These are phyloP conservation scores for Nitzschia putrida DNA, from an alignment of 108 stramenopile genomes.

Conservation along the genomic window DNA sequence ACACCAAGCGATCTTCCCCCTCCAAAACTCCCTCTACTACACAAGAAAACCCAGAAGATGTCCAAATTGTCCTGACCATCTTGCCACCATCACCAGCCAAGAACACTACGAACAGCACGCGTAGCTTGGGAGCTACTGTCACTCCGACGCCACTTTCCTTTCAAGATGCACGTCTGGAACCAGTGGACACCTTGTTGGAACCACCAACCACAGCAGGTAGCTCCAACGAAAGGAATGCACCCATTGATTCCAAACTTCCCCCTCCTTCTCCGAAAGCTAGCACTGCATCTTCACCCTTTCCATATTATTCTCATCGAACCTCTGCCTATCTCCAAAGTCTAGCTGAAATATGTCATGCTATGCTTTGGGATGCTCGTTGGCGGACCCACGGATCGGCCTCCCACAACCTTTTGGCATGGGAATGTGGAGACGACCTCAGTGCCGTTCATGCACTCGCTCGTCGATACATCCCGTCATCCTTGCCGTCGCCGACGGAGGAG, in stretches of 20 bases:
- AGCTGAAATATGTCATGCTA: slow-evolving; percentile 70
- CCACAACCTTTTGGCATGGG: slow-evolving; percentile 63
- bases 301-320: slow-evolving; percentile 9
- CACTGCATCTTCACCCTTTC: neutral
- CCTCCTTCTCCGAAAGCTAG: neutral
- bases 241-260: neutral
- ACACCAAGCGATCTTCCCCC: neutral
- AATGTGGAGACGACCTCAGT: slow-evolving; percentile 75
- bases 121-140: neutral
- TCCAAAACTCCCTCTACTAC: neutral
- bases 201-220: neutral
- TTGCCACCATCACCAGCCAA: slow-evolving; percentile 27
- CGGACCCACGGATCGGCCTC: slow-evolving; percentile 9
- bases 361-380: slow-evolving; percentile 65
- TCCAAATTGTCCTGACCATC: slow-evolving; percentile 30
- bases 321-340: slow-evolving; percentile 84
- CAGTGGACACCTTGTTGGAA: neutral
- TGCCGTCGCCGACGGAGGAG: neutral
- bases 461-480: slow-evolving; percentile 26
- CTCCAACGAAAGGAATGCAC: neutral
- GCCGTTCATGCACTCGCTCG: slow-evolving; percentile 54
- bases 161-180: neutral
- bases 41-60: slow-evolving; percentile 14
- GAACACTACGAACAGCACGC: neutral
- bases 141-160: neutral